phyloP scores from a whole-genome alignment of 306 rosid genomes.

The Argentina anserina region DNA sequence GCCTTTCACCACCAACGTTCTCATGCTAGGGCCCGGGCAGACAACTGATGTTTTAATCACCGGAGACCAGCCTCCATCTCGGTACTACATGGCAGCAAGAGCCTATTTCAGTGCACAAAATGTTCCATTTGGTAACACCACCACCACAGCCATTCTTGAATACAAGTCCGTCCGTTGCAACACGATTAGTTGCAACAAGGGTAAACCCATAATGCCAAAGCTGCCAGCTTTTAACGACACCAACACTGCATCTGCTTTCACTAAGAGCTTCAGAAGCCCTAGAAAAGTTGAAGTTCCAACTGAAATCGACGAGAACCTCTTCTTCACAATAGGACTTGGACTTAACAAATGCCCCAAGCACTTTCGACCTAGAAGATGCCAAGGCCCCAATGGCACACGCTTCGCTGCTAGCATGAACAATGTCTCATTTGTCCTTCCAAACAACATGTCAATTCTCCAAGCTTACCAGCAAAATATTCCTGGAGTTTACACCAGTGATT shows the following conservation, averaged over 20 bases:
- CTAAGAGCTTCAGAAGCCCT: conserved; percentile 16
- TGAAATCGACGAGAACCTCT: conserved; percentile 15
- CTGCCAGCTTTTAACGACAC: conserved; percentile 89
- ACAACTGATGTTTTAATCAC: conserved; percentile 7
- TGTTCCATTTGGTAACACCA: conserved; percentile 68
- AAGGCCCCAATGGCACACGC: not conserved
- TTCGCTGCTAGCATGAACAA: conserved; percentile 24
- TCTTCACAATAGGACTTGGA: conserved; percentile 12
- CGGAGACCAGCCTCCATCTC: conserved; percentile 17
- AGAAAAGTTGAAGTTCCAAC: conserved; percentile 5
- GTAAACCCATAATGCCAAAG: conserved; percentile 46
- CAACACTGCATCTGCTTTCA: conserved; percentile 57
- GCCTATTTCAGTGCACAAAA: conserved; percentile 71
- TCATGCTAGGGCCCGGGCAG: conserved; percentile 5
- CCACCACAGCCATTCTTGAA: conserved; percentile 80
- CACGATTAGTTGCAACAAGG: conserved; percentile 20
- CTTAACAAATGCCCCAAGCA: conserved; percentile 1
- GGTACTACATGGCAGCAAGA: conserved; percentile 18
- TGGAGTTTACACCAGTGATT: conserved; percentile 21
- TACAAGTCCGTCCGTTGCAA: conserved; percentile 57
- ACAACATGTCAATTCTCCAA: conserved; percentile 12
- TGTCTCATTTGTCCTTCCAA: conserved; percentile 12
- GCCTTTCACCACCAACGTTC: conserved; percentile 5
- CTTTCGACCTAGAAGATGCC: not conserved
- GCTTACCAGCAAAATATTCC: conserved; percentile 2